These are phyloP conservation scores for Cicer arietinum DNA, from an alignment of 306 rosid genomes.

Conservation along the genomic window DNA sequence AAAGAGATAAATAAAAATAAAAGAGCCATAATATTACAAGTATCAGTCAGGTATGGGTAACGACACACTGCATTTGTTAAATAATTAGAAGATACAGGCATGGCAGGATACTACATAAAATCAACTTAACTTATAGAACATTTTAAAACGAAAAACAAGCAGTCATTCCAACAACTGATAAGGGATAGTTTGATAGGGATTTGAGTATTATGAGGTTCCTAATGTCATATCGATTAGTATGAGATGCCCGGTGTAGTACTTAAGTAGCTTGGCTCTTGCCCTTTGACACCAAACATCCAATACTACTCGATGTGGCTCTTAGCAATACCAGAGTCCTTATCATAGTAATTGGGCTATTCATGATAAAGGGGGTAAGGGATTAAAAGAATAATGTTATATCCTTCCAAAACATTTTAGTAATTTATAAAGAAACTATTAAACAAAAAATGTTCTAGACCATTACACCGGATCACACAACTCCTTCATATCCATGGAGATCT, in stretches of 20 bases:
- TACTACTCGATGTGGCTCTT: background rate
- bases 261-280: background rate
- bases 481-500: background rate
- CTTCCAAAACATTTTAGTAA: constrained; percentile 3
- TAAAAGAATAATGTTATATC: background rate
- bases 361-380: background rate
- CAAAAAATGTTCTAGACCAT: background rate
- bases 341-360: background rate
- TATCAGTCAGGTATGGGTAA: background rate
- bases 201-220: background rate
- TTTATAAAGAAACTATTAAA: background rate
- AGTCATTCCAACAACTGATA: constrained; percentile 1
- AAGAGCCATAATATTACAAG: background rate
- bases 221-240: background rate
- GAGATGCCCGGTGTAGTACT: background rate
- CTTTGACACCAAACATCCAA: background rate
- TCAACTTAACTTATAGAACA: constrained; percentile 7
- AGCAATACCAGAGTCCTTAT: background rate
- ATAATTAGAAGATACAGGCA: background rate
- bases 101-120: constrained; percentile 11
- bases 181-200: background rate
- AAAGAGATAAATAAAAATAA: constrained; percentile 37
- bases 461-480: background rate
- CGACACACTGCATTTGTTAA: background rate
- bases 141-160: constrained; percentile 1